Evolutionary conservation across 1,284 basidiomycete genomes (phyloP).

Genomic region (Fomitopsis pinicola): DNA sequence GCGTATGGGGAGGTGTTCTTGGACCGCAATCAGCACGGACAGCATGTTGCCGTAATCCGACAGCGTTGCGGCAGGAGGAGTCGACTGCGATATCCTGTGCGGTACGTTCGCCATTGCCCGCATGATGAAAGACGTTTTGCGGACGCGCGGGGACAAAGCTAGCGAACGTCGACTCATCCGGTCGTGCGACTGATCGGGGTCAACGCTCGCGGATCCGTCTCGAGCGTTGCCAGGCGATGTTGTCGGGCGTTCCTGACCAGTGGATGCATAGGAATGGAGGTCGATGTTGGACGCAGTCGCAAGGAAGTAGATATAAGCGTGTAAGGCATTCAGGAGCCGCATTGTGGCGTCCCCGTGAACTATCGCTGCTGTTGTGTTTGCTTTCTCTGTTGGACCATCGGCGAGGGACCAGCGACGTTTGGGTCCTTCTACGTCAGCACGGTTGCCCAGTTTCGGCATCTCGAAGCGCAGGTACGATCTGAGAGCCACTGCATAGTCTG

Average conservation of each 20-base stretch:
- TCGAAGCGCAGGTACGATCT: conserved; percentile 73
- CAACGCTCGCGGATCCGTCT: conserved; percentile 6
- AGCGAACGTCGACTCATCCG: conserved; percentile 43
- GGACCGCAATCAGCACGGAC: conserved; percentile 64
- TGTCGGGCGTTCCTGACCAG: conserved; percentile 32
- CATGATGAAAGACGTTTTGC: conserved; percentile 52
- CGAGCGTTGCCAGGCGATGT: conserved; percentile 9
- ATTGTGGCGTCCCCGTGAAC: conserved; percentile 61
- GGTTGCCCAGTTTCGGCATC: conserved; percentile 59
- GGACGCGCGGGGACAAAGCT: conserved; percentile 40
- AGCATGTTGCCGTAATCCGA: conserved; percentile 78
- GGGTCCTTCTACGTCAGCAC: conserved; percentile 38
- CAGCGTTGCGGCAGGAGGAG: conserved; percentile 54
- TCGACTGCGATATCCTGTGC: conserved; percentile 35
- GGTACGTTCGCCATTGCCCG: conserved; percentile 45
- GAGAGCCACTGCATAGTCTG: conserved; percentile 72
- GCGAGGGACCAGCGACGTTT: conserved; percentile 39
- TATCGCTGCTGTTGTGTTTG: conserved; percentile 42
- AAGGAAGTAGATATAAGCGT: conserved; percentile 77
- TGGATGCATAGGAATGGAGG: conserved; percentile 30
- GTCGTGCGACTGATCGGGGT: background rate
- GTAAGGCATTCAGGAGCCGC: conserved; percentile 73
- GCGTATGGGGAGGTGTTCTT: conserved; percentile 67
- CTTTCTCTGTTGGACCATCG: conserved; percentile 43
- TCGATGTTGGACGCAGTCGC: conserved; percentile 66